These are phyloP conservation scores for Naganishia vaughanmartiniae DNA, from an alignment of 768 basidiomycete species.

Conservation along the genomic window DNA sequence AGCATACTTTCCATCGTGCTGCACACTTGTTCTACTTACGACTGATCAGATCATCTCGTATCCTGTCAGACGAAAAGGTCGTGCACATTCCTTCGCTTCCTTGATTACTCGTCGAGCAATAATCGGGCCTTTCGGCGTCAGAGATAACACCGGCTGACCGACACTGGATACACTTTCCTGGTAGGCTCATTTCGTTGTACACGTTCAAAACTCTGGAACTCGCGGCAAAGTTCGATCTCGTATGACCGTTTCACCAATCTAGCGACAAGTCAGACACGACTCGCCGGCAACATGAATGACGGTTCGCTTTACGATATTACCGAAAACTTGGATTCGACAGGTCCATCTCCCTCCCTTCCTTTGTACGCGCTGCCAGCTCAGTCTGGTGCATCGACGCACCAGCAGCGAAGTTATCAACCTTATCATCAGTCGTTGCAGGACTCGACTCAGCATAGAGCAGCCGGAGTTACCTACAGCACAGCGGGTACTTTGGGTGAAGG, in stretches of 20 bases:
- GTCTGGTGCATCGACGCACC: not conserved
- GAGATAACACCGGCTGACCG: not conserved
- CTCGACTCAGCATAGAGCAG: not conserved
- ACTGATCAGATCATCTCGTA: no score
- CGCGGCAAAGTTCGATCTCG: not conserved
- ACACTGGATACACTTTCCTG: not conserved
- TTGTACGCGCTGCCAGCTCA: conserved; percentile 24
- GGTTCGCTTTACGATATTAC: not conserved
- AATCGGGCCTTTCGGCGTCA: no score
- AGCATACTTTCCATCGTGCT: no score
- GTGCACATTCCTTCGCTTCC: no score
- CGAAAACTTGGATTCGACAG: not conserved
- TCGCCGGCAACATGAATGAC: conserved; percentile 25
- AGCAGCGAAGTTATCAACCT: not conserved
- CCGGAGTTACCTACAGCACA: not conserved
- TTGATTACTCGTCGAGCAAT: no score
- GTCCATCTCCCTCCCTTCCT: conserved; percentile 32
- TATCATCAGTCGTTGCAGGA: not conserved
- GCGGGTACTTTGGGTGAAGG: not conserved
- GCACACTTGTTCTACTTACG: no score
- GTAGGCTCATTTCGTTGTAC: not conserved
- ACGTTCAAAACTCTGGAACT: not conserved
- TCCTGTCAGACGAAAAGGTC: no score
- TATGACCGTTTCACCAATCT: not conserved
- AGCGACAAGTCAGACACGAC: conserved; percentile 8